Evolutionary conservation across 169 alveolate genomes (phyloP).

Genomic region (Perkinsus olseni): DNA sequence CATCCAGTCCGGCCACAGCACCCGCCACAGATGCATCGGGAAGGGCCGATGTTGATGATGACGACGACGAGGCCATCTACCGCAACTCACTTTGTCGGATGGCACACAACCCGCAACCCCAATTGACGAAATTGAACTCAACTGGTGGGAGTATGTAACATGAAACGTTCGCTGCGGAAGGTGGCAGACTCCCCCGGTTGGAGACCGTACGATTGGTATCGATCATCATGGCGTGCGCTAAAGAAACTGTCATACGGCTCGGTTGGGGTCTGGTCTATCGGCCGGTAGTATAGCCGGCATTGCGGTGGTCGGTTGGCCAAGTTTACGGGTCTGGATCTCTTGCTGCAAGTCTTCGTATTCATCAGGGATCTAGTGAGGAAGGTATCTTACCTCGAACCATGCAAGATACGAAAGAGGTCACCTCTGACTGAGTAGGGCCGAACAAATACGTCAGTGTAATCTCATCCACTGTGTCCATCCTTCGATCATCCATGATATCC

Average conservation of each 20-base stretch:
- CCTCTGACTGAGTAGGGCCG: conserved; percentile 7
- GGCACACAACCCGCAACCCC: not conserved
- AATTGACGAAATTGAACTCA: not conserved
- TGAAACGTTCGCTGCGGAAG: not conserved
- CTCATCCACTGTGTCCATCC: conserved; percentile 59
- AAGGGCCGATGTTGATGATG: not conserved
- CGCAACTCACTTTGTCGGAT: no score
- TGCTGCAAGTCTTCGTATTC: not conserved
- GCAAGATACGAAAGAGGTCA: conserved; percentile 12
- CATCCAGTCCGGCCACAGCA: not conserved
- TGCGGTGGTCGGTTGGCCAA: not conserved
- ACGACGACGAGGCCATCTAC: no score
- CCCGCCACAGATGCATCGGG: not conserved
- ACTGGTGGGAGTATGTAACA: not conserved
- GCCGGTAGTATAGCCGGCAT: not conserved
- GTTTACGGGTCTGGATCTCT: not conserved
- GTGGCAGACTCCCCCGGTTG: not conserved
- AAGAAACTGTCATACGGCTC: not conserved
- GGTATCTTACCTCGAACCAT: not conserved
- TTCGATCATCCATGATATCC: conserved; percentile 70
- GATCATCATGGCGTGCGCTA: not conserved
- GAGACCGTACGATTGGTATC: not conserved
- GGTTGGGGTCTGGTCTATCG: not conserved
- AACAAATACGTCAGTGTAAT: conserved; percentile 82
- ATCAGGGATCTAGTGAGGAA: not conserved